phyloP scores from a whole-genome alignment of 164 flowering plant species.

The Liquidambar formosana region DNA sequence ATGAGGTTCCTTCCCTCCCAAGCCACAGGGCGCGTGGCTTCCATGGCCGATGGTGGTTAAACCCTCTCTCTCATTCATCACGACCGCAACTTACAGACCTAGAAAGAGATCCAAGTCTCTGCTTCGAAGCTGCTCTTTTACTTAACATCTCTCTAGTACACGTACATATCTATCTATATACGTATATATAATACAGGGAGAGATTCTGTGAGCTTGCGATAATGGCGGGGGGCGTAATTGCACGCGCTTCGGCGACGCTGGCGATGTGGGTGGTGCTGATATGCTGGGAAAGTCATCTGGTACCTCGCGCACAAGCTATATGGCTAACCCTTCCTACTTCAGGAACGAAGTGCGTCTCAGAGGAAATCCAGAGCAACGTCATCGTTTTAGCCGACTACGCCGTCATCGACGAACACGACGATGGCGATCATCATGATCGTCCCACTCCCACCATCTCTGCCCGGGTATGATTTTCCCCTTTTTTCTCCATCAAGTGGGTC shows the following conservation, averaged over 20 bases:
- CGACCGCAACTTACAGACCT: no score
- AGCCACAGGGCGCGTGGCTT: no score
- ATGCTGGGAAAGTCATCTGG: not conserved
- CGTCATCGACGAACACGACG: constrained; percentile 20
- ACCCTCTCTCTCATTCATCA: no score
- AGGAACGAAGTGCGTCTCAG: constrained; percentile 56
- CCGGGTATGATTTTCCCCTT: constrained; percentile 19
- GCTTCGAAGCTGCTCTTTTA: no score
- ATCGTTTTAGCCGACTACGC: constrained; percentile 53
- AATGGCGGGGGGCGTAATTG: not conserved
- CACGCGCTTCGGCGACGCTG: not conserved
- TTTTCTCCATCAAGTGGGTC: no score
- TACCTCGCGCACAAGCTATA: constrained; percentile 22
- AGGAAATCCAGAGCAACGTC: constrained; percentile 56
- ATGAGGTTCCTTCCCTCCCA: no score
- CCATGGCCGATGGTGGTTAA: no score
- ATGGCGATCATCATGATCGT: constrained; percentile 15
- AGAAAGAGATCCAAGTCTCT: no score
- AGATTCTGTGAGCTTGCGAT: not conserved
- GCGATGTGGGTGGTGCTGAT: not conserved
- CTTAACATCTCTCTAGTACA: no score
- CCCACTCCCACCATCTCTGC: constrained; percentile 27
- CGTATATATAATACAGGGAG: not conserved
- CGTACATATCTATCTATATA: no score
- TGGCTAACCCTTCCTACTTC: constrained; percentile 45